Evolutionary conservation across 1,284 basidiomycete species (phyloP), one percentile per base, ranked within the genome.

Genomic region (Melampsora abietis-canadensis): DNA sequence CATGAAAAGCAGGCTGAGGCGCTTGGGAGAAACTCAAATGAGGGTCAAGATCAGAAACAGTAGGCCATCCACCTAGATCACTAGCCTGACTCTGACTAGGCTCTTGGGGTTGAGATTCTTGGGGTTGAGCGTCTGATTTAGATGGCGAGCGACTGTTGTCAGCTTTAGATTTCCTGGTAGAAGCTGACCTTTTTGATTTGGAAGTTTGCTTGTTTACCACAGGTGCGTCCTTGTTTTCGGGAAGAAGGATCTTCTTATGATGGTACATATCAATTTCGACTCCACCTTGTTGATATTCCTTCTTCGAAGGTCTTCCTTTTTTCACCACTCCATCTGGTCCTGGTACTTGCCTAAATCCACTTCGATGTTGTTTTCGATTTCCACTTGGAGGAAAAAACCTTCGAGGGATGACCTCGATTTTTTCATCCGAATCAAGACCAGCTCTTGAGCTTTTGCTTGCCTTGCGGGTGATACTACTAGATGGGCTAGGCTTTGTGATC

Each of bases 231-330:
- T 54, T 54, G 51, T 54, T 54, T 21, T n/a, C 68, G 2, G 61
- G 46, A 34, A 72, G 61, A n/a, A 51, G 47, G 17, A 72, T 46
- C 24, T 61, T 61, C 47, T 65, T 72, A 51, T 62, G 61, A 17
- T 51, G 48, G 47, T 73, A 73, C 70, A 73, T 73, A 51, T 73
- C 70, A 30, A 73, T 54, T 21, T 66, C 63, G 19, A 73, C 70
- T 19, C 70, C 63, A 14, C 60, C 63, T 14, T 57, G 31, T 30
- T 59, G 15, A 54, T 73, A 73, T 57, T 54, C 70, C 2, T 66
- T 73, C 30, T 73, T 73, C 2, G 70, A 73, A 27, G 70, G 70
- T 65, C 70, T 57, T 34, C 70, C 70, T 44, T 54, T 59, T 37
- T 73, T 73, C 19, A 73, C 63, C 15, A 59, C 30, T n/a, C 70